Evolutionary conservation across 805 yeast genomes (phyloP), one percentile per base, ranked within the genome.

Genomic region (Sugiyamaella floridensis): DNA sequence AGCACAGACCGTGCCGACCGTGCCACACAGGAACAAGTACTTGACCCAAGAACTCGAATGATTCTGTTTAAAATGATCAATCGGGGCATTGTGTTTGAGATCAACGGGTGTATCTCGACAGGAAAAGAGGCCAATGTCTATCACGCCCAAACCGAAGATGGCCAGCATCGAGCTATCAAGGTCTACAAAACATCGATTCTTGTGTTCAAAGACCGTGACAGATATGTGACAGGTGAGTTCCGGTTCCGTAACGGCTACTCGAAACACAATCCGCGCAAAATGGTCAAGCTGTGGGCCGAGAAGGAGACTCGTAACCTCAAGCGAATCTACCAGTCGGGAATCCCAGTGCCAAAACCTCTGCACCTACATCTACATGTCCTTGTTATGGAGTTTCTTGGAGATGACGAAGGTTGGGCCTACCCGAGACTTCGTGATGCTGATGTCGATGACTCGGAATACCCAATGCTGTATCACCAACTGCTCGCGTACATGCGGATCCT

Each of bases 51-150:
- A 56, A 93, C 99, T 0, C 76, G 90, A 72, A 75, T 81, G 61
- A 92, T 92, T 63, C 74, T 93, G 51, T 82, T 83, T 50, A 88
- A 87, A 56, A 75, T 93, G 67, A 83, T 88, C 67, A 86, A 83
- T 63, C 83, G 86, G 60, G 96, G 96, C 3, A 78, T 87, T 5
- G 80, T 93, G 34, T 81, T 93, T 1, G 81, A 86, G 59, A 83
- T 93, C 62, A 88, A 90, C 61, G 99, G 99, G 11, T 93, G 98
- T 67, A 76, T 93, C 47, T 83, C 93, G 62, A 93, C 99, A 0
- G 99, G 99, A 47, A 93, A 93, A 67, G 99, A 93, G 69, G 99
- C 99, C n/a, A 93, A 93, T 64, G 97, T 93, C 0, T 93, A 93
- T 66, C 92, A 87, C 64, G 97, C 95, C 11, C 61, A 60, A 51